phyloP scores from a whole-genome alignment of 805 yeast genomes.

The Sugiyamaella marilandica region DNA sequence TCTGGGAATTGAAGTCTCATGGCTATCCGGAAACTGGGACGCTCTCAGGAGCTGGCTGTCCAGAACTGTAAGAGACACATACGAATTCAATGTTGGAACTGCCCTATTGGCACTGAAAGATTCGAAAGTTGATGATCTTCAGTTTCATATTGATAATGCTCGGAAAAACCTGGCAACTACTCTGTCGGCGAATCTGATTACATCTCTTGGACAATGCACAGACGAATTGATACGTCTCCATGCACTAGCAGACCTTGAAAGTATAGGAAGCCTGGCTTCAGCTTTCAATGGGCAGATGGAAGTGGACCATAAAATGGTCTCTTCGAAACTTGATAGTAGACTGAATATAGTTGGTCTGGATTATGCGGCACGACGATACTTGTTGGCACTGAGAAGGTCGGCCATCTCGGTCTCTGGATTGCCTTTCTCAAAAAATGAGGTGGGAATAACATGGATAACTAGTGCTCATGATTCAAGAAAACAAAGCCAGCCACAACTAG shows the following conservation, averaged over 20 bases:
- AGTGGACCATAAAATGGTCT: conserved; percentile 14
- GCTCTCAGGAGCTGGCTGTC: conserved; percentile 56
- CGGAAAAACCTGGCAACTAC: conserved; percentile 57
- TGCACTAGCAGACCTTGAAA: conserved; percentile 54
- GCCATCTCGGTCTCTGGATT: conserved; percentile 33
- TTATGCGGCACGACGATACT: conserved; percentile 55
- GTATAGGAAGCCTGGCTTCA: conserved; percentile 30
- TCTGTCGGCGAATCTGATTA: conserved; percentile 44
- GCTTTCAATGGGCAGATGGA: not conserved
- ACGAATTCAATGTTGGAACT: conserved; percentile 61
- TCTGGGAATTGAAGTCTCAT: conserved; percentile 72
- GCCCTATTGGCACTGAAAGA: conserved; percentile 46
- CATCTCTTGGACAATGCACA: conserved; percentile 49
- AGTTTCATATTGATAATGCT: conserved; percentile 44
- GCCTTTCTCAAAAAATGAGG: conserved; percentile 21
- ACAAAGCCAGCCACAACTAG: conserved; percentile 63
- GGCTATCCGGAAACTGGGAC: conserved; percentile 52
- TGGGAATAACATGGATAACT: conserved; percentile 50
- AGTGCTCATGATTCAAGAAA: conserved; percentile 64
- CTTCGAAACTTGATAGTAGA: conserved; percentile 23
- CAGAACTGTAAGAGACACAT: conserved; percentile 47
- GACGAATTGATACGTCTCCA: conserved; percentile 52
- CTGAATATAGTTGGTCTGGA: conserved; percentile 41
- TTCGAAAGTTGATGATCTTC: conserved; percentile 34
- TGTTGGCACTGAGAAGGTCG: conserved; percentile 56